These are phyloP conservation scores for Hypoxylon fuscum DNA, from an alignment of 495 filamentous ascomycete species.

Conservation along the genomic window DNA sequence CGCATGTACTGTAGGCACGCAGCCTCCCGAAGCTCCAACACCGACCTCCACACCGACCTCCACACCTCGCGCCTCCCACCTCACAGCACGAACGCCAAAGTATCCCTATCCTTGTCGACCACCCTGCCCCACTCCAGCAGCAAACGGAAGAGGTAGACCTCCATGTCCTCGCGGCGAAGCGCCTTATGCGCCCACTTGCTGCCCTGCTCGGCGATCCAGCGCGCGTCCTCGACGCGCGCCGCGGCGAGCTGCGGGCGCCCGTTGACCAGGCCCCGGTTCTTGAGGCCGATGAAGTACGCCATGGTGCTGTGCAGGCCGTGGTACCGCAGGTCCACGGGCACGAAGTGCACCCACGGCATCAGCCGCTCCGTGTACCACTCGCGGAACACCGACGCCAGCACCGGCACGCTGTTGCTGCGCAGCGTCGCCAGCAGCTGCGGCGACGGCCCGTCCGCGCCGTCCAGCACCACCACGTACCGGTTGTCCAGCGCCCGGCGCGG, in stretches of 20 bases:
- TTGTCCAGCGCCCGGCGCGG: slow-evolving; percentile 38
- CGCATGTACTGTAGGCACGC: not conserved
- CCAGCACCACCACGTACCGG: slow-evolving; percentile 71
- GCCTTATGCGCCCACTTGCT: slow-evolving; percentile 70
- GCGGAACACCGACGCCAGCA: slow-evolving; percentile 71
- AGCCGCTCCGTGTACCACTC: slow-evolving; percentile 80
- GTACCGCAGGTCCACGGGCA: slow-evolving; percentile 75
- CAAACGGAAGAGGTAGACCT: slow-evolving; percentile 82
- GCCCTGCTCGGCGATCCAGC: slow-evolving; percentile 73
- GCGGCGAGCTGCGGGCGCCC: slow-evolving; percentile 56
- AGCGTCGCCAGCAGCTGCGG: slow-evolving; percentile 69
- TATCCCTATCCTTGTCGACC: slow-evolving; percentile 68
- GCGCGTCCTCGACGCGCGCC: slow-evolving; percentile 49
- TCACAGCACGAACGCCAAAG: slow-evolving; percentile 58
- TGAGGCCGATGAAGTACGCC: slow-evolving; percentile 66
- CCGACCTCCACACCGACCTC: too few relatives aligned
- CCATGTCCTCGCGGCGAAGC: slow-evolving; percentile 81
- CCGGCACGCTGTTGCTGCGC: slow-evolving; percentile 68
- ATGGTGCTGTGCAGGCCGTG: slow-evolving; percentile 71
- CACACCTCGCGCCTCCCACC: too few relatives aligned
- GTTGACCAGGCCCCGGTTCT: slow-evolving; percentile 50
- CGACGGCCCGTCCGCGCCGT: slow-evolving; percentile 75
- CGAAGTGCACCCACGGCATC: slow-evolving; percentile 79
- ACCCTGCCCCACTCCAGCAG: slow-evolving; percentile 79
- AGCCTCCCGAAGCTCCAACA: too few relatives aligned